Conservation (phyloP, 371 early-diverging fungal genomes). For the Rhizopus stolonifer region DNA sequence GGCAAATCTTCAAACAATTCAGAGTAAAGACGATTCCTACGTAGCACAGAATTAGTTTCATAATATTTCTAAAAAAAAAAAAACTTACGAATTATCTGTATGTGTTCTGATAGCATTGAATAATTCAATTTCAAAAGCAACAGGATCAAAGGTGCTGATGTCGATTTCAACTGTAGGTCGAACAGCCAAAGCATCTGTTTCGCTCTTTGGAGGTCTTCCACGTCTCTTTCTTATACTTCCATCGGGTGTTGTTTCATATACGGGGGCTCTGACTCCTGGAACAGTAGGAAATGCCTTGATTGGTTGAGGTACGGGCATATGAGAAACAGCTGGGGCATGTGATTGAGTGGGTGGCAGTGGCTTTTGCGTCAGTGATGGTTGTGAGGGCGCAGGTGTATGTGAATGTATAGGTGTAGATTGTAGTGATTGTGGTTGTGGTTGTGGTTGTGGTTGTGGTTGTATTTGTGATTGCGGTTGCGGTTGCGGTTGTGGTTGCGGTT, state of each 20-base stretch:
- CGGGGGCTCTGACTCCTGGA: constrained; percentile 2
- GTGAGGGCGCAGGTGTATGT: too few relatives aligned
- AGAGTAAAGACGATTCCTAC: constrained; percentile 63
- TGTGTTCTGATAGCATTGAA: constrained; percentile 40
- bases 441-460: too few relatives aligned
- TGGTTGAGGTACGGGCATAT: background rate
- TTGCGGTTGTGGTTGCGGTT: background rate
- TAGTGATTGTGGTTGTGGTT: background rate
- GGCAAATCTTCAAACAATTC: constrained; percentile 83
- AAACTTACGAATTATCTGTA: constrained; percentile 43
- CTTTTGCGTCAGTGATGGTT: constrained; percentile 1
- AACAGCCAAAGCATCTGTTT: constrained; percentile 31
- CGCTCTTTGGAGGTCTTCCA: constrained; percentile 48
- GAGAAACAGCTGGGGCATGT: background rate
- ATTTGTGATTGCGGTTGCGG: background rate
- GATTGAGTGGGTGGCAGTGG: background rate
- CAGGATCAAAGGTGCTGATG: constrained; percentile 36
- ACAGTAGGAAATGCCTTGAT: constrained; percentile 1
- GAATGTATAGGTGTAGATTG: background rate
- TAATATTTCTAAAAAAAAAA: background rate
- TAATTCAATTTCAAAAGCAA: constrained; percentile 40
- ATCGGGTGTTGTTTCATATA: constrained; percentile 6
- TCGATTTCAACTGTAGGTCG: constrained; percentile 37
- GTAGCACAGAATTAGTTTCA: background rate
- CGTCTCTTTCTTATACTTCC: constrained; percentile 31